Evolutionary conservation across 257 asterid species (phyloP).

Genomic region (Petrea volubilis): DNA sequence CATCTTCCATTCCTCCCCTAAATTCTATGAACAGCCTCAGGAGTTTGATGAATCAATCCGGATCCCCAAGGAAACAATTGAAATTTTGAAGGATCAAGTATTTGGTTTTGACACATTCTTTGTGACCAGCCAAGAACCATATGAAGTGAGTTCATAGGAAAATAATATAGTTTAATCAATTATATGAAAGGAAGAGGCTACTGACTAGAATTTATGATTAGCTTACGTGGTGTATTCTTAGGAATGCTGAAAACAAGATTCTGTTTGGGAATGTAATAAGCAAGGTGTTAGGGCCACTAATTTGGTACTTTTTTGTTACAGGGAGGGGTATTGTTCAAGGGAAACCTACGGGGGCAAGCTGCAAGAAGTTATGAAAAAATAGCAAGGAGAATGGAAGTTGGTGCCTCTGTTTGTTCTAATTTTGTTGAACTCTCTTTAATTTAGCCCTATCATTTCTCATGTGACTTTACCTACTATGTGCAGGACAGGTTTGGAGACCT

Average conservation of each 20-base stretch:
- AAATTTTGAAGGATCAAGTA: conserved; percentile 81
- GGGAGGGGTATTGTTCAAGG: conserved; percentile 95
- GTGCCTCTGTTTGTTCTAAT: conserved; percentile 29
- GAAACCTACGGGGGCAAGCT: conserved; percentile 91
- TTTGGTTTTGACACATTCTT: conserved; percentile 97
- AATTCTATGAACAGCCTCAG: conserved; percentile 50
- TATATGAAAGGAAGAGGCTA: conserved; percentile 15
- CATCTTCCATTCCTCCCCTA: conserved; percentile 25
- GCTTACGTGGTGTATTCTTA: neutral
- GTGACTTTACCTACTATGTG: conserved; percentile 32
- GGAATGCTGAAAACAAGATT: neutral
- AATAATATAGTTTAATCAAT: neutral
- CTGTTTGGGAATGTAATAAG: neutral
- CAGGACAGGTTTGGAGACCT: conserved; percentile 91
- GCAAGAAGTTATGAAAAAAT: conserved; percentile 79
- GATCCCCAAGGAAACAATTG: conserved; percentile 84
- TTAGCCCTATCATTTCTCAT: conserved; percentile 20
- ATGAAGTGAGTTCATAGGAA: conserved; percentile 68
- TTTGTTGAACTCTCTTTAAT: conserved; percentile 21
- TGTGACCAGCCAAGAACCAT: conserved; percentile 96
- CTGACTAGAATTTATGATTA: neutral
- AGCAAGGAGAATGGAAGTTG: conserved; percentile 76
- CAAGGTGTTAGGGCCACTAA: neutral
- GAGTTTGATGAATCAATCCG: conserved; percentile 75
- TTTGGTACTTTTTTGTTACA: conserved; percentile 32